Conservation (phyloP, 352 stramenopile species). For the Saprolegnia parasitica region DNA sequence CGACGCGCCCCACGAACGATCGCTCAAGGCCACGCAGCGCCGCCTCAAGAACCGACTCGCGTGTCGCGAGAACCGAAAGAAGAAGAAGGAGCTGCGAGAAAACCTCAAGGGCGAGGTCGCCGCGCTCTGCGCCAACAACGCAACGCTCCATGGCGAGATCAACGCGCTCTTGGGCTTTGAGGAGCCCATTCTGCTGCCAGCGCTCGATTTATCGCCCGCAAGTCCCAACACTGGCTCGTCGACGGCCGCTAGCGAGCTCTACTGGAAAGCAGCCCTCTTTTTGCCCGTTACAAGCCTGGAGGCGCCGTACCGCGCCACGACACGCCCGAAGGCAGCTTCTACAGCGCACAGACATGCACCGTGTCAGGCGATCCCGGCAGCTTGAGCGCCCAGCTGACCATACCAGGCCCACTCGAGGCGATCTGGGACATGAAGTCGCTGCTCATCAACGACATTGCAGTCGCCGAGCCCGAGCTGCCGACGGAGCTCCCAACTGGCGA, state of each 20-base stretch:
- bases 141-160: slow-evolving; percentile 22
- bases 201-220: not conserved
- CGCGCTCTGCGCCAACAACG: slow-evolving; percentile 5
- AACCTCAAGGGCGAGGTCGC: slow-evolving; percentile 21
- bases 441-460: slow-evolving; percentile 2
- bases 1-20: not conserved
- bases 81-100: slow-evolving; percentile 23
- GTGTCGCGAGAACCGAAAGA: slow-evolving; percentile 28
- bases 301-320: slow-evolving; percentile 6
- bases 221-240: not conserved
- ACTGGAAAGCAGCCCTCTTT: slow-evolving; percentile 5
- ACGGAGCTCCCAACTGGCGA: not conserved
- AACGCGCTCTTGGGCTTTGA: slow-evolving; percentile 21
- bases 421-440: slow-evolving; percentile 27
- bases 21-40: slow-evolving; percentile 22
- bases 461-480: not conserved
- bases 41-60: slow-evolving; percentile 27
- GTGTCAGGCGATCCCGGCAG: slow-evolving; percentile 8
- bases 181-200: not conserved
- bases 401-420: not conserved
- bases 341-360: slow-evolving; percentile 14
- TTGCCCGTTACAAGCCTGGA: slow-evolving; percentile 5
- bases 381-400: slow-evolving; percentile 3
- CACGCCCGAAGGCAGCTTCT: slow-evolving; percentile 20
- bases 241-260: not conserved